These are phyloP conservation scores for Orbilia blumenaviensis DNA, from an alignment of 2,329 filamentous ascomycete genomes.

Conservation along the genomic window DNA sequence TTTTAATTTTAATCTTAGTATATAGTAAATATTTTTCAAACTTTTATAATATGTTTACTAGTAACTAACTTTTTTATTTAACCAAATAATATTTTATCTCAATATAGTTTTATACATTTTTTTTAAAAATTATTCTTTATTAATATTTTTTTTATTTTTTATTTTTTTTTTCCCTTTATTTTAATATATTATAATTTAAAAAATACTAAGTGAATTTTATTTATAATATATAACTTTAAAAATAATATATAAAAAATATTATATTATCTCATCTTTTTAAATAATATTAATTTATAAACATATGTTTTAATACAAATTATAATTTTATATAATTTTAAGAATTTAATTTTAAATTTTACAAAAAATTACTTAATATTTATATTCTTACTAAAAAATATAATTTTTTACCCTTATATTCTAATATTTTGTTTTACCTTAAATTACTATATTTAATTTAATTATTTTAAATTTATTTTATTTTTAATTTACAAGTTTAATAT, in stretches of 20 bases:
- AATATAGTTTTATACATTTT: too few relatives aligned
- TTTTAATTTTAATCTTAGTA: not conserved
- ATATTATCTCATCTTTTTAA: not conserved
- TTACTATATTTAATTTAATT: not conserved
- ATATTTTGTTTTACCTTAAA: not conserved
- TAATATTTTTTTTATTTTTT: not conserved
- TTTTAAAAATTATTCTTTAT: too few relatives aligned
- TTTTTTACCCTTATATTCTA: too few relatives aligned
- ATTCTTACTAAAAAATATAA: not conserved
- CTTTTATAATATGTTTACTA: not conserved
- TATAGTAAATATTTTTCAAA: not conserved
- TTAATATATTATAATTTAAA: not conserved
- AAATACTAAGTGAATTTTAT: not conserved
- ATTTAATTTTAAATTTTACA: not conserved
- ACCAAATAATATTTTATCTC: too few relatives aligned
- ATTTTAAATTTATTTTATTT: not conserved
- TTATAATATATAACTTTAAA: not conserved
- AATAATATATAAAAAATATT: not conserved
- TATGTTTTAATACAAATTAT: not conserved
- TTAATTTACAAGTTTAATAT: not conserved
- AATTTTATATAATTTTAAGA: not conserved
- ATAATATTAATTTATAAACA: not conserved
- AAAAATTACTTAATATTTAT: not conserved
- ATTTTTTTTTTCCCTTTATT: not conserved
- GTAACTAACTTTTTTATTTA: not conserved